phyloP scores from a whole-genome alignment of 2,329 filamentous ascomycete genomes.

The Tolypocladium ovalisporum region DNA sequence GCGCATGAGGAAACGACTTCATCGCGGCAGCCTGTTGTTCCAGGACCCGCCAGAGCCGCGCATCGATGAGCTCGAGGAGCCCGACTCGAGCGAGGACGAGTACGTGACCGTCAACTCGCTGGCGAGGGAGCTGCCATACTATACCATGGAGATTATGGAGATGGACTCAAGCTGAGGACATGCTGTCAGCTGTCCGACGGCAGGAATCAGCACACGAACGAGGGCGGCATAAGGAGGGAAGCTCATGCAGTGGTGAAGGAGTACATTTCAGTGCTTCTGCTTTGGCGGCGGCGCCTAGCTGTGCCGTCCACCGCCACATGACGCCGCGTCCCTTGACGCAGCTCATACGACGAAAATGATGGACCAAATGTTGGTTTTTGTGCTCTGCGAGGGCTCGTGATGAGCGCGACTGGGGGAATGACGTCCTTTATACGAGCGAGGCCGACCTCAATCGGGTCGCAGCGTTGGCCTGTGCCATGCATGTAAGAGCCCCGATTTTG shows the following conservation, averaged over 20 bases:
- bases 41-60: slow-evolving; percentile 37
- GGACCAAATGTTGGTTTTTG: neutral
- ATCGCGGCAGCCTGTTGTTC: slow-evolving; percentile 36
- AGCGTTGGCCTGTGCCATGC: neutral
- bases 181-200: neutral
- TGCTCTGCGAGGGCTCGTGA: neutral
- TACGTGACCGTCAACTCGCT: slow-evolving; percentile 27
- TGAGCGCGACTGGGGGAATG: neutral
- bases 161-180: slow-evolving; percentile 22
- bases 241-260: neutral
- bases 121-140: slow-evolving; percentile 39
- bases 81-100: slow-evolving; percentile 36
- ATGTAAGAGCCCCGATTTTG: neutral
- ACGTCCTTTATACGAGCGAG: neutral
- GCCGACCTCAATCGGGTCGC: neutral
- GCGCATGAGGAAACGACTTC: slow-evolving; percentile 33
- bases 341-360: neutral
- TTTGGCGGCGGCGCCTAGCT: neutral
- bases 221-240: slow-evolving; percentile 7
- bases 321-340: neutral
- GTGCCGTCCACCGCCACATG: neutral
- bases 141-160: slow-evolving; percentile 39
- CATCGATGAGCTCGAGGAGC: slow-evolving; percentile 44
- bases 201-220: slow-evolving; percentile 4
- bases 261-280: neutral